phyloP scores from a whole-genome alignment of 257 asterid genomes.

The Forsythia viridissima region DNA sequence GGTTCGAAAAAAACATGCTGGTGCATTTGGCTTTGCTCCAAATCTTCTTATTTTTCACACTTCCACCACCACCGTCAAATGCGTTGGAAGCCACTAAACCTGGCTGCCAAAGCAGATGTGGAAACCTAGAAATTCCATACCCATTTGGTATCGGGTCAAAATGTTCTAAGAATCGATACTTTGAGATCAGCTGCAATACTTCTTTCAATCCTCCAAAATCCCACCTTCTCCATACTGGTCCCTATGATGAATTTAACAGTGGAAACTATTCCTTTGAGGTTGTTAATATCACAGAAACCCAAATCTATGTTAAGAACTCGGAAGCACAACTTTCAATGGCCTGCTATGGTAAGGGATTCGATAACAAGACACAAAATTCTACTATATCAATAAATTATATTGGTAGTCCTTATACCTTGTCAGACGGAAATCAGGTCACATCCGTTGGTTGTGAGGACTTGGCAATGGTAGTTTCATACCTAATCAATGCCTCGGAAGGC shows the following conservation, averaged over 20 bases:
- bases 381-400: background rate
- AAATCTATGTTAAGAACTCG: slow-evolving; percentile 10
- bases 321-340: background rate
- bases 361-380: no score
- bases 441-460: slow-evolving; percentile 31
- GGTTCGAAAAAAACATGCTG: background rate
- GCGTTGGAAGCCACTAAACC: background rate
- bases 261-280: background rate
- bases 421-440: slow-evolving; percentile 25
- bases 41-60: background rate
- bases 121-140: slow-evolving; percentile 1
- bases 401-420: background rate
- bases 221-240: background rate
- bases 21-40: background rate
- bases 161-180: background rate
- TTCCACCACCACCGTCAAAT: background rate
- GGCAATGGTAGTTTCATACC: background rate
- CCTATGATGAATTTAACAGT: background rate
- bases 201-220: slow-evolving; percentile 2
- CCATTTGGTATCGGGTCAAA: slow-evolving; percentile 12
- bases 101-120: slow-evolving; percentile 6
- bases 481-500: background rate
- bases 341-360: background rate
- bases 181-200: background rate
- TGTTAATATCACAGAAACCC: background rate